Conservation (phyloP, 2,329 filamentous ascomycete species). For the Plectosphaerella sp. region DNA sequence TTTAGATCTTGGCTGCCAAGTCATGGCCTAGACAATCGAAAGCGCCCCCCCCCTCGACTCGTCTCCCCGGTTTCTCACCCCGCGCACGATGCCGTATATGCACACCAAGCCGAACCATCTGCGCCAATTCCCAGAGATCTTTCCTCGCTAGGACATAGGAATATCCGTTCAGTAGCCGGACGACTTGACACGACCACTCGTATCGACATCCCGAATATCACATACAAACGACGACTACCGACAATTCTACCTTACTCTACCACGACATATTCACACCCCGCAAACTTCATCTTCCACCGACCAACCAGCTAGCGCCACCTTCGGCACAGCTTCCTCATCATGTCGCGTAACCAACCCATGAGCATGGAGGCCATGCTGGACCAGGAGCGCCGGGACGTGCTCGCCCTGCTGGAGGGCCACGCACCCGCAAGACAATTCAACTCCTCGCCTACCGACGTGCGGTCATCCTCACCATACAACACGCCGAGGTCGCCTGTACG, state of each 20-base stretch:
- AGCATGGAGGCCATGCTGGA: conserved; percentile 74
- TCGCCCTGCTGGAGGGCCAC: conserved; percentile 61
- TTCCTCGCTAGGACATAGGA: conserved; percentile 17
- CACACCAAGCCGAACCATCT: conserved; percentile 13
- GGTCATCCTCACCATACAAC: conserved; percentile 50
- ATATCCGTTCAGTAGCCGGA: neutral
- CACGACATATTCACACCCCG: neutral
- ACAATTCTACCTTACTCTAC: neutral
- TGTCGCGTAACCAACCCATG: conserved; percentile 46
- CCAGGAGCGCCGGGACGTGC: conserved; percentile 70
- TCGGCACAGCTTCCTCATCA: conserved; percentile 12
- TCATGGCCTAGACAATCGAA: conserved; percentile 14
- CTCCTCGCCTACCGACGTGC: conserved; percentile 27
- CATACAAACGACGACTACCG: neutral
- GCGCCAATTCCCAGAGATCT: conserved; percentile 16
- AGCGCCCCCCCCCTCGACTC: neutral
- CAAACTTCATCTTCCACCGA: neutral
- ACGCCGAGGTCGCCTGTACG: conserved; percentile 62
- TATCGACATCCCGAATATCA: conserved; percentile 1
- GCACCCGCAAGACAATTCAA: conserved; percentile 20
- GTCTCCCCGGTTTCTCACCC: conserved; percentile 1
- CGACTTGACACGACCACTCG: neutral
- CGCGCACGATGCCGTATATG: conserved; percentile 20
- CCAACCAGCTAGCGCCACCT: neutral
- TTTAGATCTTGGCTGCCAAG: neutral